Conservation (phyloP, 2,329 filamentous ascomycete genomes). For the Coleophoma crateriformis region DNA sequence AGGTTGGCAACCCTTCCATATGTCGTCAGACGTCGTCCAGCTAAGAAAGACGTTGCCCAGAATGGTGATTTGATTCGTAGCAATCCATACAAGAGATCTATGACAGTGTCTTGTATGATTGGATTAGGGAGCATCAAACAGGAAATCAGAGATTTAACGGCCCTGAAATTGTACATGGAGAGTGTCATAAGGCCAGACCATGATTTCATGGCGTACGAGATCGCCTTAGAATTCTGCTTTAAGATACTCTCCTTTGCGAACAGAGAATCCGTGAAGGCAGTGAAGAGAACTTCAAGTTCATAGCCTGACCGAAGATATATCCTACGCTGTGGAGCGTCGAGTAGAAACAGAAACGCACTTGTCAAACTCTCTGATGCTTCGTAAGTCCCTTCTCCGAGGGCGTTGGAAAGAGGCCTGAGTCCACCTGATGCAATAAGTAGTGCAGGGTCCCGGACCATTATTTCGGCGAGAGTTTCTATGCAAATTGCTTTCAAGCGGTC, state of each 20-base stretch:
- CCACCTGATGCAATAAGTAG: slow-evolving; percentile 80
- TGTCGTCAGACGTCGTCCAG: slow-evolving; percentile 85
- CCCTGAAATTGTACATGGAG: slow-evolving; percentile 81
- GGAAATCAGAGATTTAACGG: slow-evolving; percentile 72
- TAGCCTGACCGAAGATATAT: slow-evolving; percentile 82
- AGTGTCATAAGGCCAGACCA: slow-evolving; percentile 91
- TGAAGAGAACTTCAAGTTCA: slow-evolving; percentile 84
- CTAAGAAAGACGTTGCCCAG: slow-evolving; percentile 94
- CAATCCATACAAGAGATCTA: slow-evolving; percentile 77
- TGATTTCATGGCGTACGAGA: slow-evolving; percentile 82
- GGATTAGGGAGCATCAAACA: slow-evolving; percentile 54
- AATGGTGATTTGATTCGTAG: slow-evolving; percentile 87
- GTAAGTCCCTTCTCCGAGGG: slow-evolving; percentile 84
- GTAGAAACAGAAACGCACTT: slow-evolving; percentile 79
- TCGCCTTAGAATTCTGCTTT: slow-evolving; percentile 87
- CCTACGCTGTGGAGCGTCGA: slow-evolving; percentile 77
- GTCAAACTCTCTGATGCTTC: slow-evolving; percentile 87
- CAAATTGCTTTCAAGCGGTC: slow-evolving; percentile 78
- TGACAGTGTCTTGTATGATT: slow-evolving; percentile 64
- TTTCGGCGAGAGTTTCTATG: slow-evolving; percentile 86
- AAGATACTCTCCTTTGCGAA: slow-evolving; percentile 55
- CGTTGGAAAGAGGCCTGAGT: slow-evolving; percentile 82
- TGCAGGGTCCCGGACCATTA: slow-evolving; percentile 79
- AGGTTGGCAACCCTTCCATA: slow-evolving; percentile 92
- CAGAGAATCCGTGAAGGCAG: slow-evolving; percentile 82